Base-by-base conservation (phyloP, 257 asterid species). In the Marsdenia floribunda region DNA sequence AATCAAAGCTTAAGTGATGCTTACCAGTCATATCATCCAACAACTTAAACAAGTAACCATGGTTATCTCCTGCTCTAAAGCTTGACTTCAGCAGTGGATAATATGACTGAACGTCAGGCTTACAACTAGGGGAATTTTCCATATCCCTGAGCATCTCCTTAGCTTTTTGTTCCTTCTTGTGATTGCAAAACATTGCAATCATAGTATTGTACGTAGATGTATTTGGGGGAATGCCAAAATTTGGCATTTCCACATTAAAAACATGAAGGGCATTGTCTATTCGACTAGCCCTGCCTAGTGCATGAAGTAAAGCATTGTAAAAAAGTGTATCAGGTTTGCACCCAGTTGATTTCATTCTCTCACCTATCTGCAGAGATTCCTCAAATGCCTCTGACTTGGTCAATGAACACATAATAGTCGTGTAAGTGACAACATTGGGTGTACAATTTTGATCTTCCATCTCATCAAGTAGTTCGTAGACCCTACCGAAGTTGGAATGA, bases 101-200 rank as follows among this genome's bases (percentile, higher is more conserved):
- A 78, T 87, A 94, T 33, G 97, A 83, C 80, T 89, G 93, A 68
- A 86, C 88, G 75, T 92, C 96, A 46, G 99, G 97, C 71, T 87
- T 86, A 87, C 96, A 89, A 65, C 68, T 53, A 1, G 87, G 83
- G 24, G 97, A 88, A 74, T 40, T 85, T 78, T 92, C 96, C 70
- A 89, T 75, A 26, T 83, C 85, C 83, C 72, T 38, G 64, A 90
- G 87, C 73, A 80, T 82, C 73, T 88, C 80, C 60, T 81, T 16
- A 1, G 97, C 98, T 66, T 70, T 72, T 59, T 77, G 79, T 78
- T 80, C 96, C 77, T 85, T 87, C 59, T 57, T 78, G 65, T 80
- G 87, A 79, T 85, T 88, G 77, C 97, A 93, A 75, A 90, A 86
- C 94, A 90, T 86, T 8, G 98, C 88, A 68, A 93, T 89, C 90